Base-by-base conservation (phyloP, 208 protist genomes). In the Trypanosoma caninum region DNA sequence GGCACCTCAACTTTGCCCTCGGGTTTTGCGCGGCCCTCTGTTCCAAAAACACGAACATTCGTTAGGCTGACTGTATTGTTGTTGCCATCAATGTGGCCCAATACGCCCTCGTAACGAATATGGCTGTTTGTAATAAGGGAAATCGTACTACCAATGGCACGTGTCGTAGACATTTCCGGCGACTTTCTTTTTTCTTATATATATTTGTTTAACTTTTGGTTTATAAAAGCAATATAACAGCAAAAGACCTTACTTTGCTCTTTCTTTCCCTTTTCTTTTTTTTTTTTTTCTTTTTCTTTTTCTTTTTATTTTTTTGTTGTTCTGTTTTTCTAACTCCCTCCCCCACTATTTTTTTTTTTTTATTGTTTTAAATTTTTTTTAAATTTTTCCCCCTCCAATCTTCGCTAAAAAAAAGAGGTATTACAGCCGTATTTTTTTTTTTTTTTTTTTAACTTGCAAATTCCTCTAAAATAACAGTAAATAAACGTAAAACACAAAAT, bases 1-100 rank as follows among this genome's bases (percentile, higher is more conserved):
- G 88, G 80, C 18, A 94, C 80, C 69, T 91, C 80, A 0, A 78
- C 60, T 6, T 71, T 55, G 11, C 63, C 67, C 57, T 67, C 65
- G 14, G 60, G 54, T 56, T 74, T 69, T 13, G 54, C 58, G 65
- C 90, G 87, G 31, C 87, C 87, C 74, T 96, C 90, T 3, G 90
- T 96, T 30, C 90, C 90, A 54, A 80, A 91, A 31, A 96, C 88
- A 69, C 83, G 78, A 53, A 96, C 90, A 73, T 94, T 91, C 20
- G 62, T 77, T 14, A 96, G 76, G 63, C 77, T 89, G 22, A 96
- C 87, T 31, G 87, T 96, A 75, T 96, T 94, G 18, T 77, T 76
- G 0, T 62, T 53, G 30, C 76, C 55, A 79, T 93, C 79, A 65
- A 96, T 82, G 50, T 65, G 61, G 67, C 85, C 71, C 20, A 96